Conservation (phyloP, 2,329 filamentous ascomycete species). For the Cladophialophora yegresii region DNA sequence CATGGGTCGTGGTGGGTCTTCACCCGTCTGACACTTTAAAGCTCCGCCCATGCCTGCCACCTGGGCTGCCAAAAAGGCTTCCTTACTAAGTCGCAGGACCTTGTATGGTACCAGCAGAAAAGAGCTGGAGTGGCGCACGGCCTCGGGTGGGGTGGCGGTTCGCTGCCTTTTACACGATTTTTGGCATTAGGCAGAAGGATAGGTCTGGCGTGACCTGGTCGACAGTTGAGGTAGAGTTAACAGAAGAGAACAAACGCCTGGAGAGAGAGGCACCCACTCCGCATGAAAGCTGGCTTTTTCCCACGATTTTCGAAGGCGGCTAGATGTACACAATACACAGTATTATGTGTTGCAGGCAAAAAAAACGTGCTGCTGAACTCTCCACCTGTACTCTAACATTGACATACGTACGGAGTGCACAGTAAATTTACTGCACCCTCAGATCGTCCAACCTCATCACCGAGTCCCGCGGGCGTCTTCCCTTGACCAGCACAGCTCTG, state of each 20-base stretch:
- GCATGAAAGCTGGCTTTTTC: neutral
- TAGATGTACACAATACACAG: neutral
- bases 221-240: neutral
- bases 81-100: conserved; percentile 11
- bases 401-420: neutral
- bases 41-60: conserved; percentile 11
- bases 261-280: neutral
- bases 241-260: neutral
- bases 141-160: conserved; percentile 2
- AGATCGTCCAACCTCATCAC: neutral
- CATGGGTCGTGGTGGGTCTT: conserved; percentile 8
- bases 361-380: neutral
- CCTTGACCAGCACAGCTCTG: conserved; percentile 1
- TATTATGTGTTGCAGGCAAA: neutral
- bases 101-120: conserved; percentile 1
- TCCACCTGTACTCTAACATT: neutral
- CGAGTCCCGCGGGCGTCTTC: conserved; percentile 1
- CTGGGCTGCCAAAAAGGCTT: conserved; percentile 12
- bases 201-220: neutral
- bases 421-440: neutral
- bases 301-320: neutral
- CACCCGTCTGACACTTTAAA: conserved; percentile 17
- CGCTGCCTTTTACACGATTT: neutral
- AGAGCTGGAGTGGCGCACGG: conserved; percentile 8
- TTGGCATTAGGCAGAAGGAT: neutral